Evolutionary conservation across 2,329 filamentous ascomycete genomes (phyloP).

Genomic region (Colletotrichum tanaceti): DNA sequence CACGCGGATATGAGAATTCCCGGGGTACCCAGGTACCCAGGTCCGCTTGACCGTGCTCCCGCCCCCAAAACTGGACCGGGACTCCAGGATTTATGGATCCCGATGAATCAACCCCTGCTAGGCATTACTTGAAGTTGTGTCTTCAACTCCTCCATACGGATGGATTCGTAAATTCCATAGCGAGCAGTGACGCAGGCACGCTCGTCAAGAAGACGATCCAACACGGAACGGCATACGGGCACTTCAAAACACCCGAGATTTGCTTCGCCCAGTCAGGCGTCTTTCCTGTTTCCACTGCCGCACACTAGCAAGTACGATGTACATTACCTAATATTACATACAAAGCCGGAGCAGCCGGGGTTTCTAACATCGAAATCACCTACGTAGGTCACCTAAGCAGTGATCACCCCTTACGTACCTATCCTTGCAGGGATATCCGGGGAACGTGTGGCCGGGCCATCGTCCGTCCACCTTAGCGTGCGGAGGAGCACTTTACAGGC

Average conservation of each 20-base stretch:
- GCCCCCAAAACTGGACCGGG: conserved; percentile 25
- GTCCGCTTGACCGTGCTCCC: too few species aligned
- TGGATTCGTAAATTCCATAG: too few species aligned
- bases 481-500: conserved; percentile 14
- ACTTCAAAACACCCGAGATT: neutral
- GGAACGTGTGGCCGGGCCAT: conserved; percentile 18
- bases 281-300: too few species aligned
- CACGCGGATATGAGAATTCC: conserved; percentile 11
- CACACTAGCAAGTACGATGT: neutral
- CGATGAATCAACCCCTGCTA: conserved; percentile 14
- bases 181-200: neutral
- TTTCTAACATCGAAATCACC: too few species aligned
- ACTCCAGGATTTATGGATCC: conserved; percentile 14
- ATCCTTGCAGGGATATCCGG: conserved; percentile 10
- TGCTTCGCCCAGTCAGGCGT: neutral
- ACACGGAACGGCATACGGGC: neutral
- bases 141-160: neutral
- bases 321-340: too few species aligned
- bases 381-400: too few species aligned
- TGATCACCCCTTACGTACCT: too few species aligned
- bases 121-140: neutral
- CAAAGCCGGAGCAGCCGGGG: neutral
- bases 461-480: conserved; percentile 16
- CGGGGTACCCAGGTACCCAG: neutral
- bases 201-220: neutral